Base-by-base conservation (phyloP, 345 rosid species). In the Eucalyptus viminalis region DNA sequence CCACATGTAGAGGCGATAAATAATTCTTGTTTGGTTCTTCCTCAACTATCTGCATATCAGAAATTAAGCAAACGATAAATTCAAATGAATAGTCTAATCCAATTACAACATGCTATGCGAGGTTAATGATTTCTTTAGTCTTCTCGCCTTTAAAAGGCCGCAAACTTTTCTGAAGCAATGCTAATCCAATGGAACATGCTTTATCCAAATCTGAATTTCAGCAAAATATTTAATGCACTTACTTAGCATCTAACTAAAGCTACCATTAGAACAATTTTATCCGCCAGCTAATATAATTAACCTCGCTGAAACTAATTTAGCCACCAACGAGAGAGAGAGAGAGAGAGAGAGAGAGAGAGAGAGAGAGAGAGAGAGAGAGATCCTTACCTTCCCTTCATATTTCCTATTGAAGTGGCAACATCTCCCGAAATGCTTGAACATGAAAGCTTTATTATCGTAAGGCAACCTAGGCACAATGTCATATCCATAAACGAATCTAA, bases 21-120 rank as follows among this genome's bases (percentile, higher is more conserved):
- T 95, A 95, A 90, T 95, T 95, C 93, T 94, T 96, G 91, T 95
- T 95, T 13, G 97, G 98, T 72, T 94, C 97, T 54, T 96, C 98
- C 31, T 65, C 5, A 54, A 94, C 37, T 21, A 95, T 91, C 97
- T 95, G 90, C 5, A 17, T 45, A 45, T 31, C 34, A 62, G 4
- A 62, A 89, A 34, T 65, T 65, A n/a, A n/a, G 76, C 40, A 65
- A 65, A 65, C 76, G 17, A n/a, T n/a, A 15, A 65, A 65, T n/a
- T 65, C 21, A 8, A 65, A 65, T 65, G 37, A 65, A 7, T 65
- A 65, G 34, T 1, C 31, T 62, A 62, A 27, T 27, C 69, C 72
- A n/a, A 65, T 65, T 65, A 62, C 37, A 65, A 65, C 21, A 65
- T n/a, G 3, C 37, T 15, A 65, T 65, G 76, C 9, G 40, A 65